A percentile compares a stretch with the other conserved stretches of the same genome.
These are phyloP conservation scores for Colletotrichum musicola DNA, from an alignment of 2,329 filamentous ascomycete genomes.

Conservation along the genomic window DNA sequence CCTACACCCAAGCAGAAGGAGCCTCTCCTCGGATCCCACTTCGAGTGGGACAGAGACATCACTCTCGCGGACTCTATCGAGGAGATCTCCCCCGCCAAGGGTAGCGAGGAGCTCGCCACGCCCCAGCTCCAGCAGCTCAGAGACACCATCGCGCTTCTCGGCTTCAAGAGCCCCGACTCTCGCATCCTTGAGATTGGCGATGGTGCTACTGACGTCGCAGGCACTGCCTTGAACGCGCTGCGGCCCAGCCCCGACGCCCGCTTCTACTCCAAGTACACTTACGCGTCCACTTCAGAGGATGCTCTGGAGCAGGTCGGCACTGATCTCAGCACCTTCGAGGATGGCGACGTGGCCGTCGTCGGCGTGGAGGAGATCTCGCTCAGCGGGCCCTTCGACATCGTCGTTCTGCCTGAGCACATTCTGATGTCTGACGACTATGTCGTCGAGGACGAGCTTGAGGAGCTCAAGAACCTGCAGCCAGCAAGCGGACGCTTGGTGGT, in stretches of 20 bases:
- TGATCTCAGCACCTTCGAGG: neutral
- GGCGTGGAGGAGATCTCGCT: conserved; percentile 26
- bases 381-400: conserved; percentile 3
- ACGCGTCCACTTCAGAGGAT: conserved; percentile 21
- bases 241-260: conserved; percentile 13
- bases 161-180: conserved; percentile 25
- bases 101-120: neutral
- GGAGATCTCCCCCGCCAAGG: neutral
- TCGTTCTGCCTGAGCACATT: neutral
- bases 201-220: neutral
- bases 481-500: conserved; percentile 1
- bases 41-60: conserved; percentile 24
- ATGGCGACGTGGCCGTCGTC: conserved; percentile 6
- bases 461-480: conserved; percentile 11
- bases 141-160: neutral
- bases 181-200: conserved; percentile 20
- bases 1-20: conserved; percentile 23
- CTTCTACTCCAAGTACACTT: conserved; percentile 24
- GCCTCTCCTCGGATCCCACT: conserved; percentile 17
- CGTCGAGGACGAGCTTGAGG: conserved; percentile 16
- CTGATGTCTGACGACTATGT: conserved; percentile 13
- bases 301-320: neutral
- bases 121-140: neutral
- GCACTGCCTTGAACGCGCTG: conserved; percentile 12
- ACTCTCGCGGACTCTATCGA: neutral